A percentile compares a stretch with the other conserved stretches of the same genome.
These are phyloP conservation scores for Piedraia hortae DNA, from an alignment of 2,329 filamentous ascomycete species.

Conservation along the genomic window DNA sequence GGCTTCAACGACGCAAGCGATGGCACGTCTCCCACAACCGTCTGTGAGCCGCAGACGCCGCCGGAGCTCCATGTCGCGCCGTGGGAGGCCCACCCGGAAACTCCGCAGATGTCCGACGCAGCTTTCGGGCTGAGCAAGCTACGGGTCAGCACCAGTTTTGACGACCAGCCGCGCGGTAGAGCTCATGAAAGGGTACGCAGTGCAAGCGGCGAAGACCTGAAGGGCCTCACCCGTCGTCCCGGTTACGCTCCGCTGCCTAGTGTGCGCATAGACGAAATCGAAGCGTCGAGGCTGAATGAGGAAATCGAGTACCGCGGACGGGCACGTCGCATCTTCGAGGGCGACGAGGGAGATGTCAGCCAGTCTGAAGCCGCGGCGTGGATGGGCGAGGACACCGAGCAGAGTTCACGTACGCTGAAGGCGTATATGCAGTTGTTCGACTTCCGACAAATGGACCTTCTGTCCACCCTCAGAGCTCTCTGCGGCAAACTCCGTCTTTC, in stretches of 20 bases:
- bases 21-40: conserved; percentile 5
- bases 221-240: no score
- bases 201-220: no score
- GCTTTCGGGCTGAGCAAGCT: no score
- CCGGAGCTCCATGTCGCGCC: no score
- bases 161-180: no score
- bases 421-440: conserved; percentile 90
- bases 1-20: conserved; percentile 22
- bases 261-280: no score
- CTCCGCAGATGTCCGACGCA: no score
- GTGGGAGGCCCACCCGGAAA: no score
- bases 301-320: conserved; percentile 42
- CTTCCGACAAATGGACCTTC: conserved; percentile 54
- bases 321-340: conserved; percentile 60
- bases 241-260: no score
- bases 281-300: conserved; percentile 6
- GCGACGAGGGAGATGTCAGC: conserved; percentile 52
- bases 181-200: no score
- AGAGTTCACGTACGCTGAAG: conserved; percentile 26
- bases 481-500: conserved; percentile 60
- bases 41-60: conserved; percentile 4
- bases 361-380: conserved; percentile 63
- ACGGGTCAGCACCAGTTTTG: no score
- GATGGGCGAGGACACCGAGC: conserved; percentile 43
- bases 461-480: conserved; percentile 49